Evolutionary conservation across 495 filamentous ascomycete species (phyloP), one percentile per base, ranked within the genome.

Genomic region (Monascus purpureus): DNA sequence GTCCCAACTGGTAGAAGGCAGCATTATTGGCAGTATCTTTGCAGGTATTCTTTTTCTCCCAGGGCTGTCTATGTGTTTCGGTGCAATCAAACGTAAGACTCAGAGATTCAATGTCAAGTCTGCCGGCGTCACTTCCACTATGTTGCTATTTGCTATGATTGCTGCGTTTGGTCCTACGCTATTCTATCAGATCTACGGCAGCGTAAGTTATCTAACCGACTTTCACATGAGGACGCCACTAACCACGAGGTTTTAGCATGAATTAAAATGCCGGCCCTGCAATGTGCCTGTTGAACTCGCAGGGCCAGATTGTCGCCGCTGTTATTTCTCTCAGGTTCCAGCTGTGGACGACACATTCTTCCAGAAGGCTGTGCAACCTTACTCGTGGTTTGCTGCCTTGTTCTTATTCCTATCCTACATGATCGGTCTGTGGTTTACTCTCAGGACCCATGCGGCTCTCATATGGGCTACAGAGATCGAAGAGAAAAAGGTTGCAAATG

Each of bases 171-270:
- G 86, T 1, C 90, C 90, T 4, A 96, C 90, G 0, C 65, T 96
- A n/a, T 99, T 99, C 58, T 99, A 95, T 56, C 86, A 96, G 45
- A 94, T 99, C 26, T 96, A 94, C 58, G 90, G 90, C 36, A 93
- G 86, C 36, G 78, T 83, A 67, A 64, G 77, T 67, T 14, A 35
- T 13, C 18, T 13, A 16, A 8, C 11, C 8, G 27, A 9, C 4
- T 1, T 18, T 1, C 13, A 27, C 6, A 12, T 29, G 17, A 24
- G 23, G 4, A 20, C 13, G 3, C 17, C 36, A 67, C 48, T 57
- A 7, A 49, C 33, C 29, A 28, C 31, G 36, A 13, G 6, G 25
- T 41, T 32, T 24, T 43, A 83, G 78, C 92, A 97, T 50, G 86
- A 97, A 61, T 65, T 97, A 19, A 86, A 78, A 32, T 97, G 90